These are phyloP conservation scores for Fonsecaea pedrosoi DNA, from an alignment of 2,329 filamentous ascomycete genomes.

Conservation along the genomic window DNA sequence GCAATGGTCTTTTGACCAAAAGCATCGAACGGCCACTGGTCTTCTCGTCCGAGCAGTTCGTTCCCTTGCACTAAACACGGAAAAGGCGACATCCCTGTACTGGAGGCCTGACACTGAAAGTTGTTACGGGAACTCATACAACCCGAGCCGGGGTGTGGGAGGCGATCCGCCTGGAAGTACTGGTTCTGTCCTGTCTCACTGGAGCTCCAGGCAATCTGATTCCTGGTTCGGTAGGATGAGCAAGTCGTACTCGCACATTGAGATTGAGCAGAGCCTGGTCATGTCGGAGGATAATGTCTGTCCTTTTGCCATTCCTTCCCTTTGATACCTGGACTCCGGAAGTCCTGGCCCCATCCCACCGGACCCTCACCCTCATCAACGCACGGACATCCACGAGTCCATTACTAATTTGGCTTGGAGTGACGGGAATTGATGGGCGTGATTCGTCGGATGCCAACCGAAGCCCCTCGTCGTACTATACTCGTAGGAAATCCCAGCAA, in stretches of 20 bases:
- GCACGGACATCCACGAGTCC: background rate
- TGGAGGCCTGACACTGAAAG: background rate
- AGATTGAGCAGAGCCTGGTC: background rate
- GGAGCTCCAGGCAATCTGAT: background rate
- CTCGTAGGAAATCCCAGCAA: background rate
- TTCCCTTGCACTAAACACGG: too few species aligned
- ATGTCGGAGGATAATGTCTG: background rate
- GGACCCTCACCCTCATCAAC: background rate
- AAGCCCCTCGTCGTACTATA: background rate
- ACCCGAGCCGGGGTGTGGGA: background rate
- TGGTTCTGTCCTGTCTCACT: background rate
- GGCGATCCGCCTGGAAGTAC: background rate
- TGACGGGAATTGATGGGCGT: background rate
- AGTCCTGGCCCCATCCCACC: background rate
- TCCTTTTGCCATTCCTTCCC: background rate
- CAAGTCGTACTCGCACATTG: background rate
- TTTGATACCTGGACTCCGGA: background rate
- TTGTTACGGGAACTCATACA: background rate
- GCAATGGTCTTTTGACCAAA: background rate
- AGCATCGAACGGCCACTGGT: background rate
- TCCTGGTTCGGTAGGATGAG: background rate
- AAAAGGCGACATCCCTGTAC: background rate
- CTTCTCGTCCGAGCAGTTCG: background rate
- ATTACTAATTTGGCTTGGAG: background rate
- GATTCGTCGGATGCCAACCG: slow-evolving; percentile 3